These are phyloP conservation scores for Closterium sp. DNA, from an alignment of 139 green algal species.

Conservation along the genomic window DNA sequence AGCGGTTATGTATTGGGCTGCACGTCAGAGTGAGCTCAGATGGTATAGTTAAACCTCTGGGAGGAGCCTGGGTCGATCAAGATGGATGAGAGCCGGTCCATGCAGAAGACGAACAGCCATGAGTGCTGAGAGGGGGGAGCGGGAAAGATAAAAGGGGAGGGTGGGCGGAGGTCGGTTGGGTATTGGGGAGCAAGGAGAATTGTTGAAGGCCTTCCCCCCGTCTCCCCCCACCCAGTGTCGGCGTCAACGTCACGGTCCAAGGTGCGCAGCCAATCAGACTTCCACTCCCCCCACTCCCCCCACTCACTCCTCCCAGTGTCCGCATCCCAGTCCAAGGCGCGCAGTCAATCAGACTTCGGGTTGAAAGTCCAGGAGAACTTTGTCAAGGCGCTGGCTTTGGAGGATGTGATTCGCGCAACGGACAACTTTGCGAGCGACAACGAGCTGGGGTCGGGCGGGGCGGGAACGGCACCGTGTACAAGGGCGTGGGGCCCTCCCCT, in stretches of 20 bases:
- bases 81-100: background rate
- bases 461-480: slow-evolving; percentile 12
- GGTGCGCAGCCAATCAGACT: no score
- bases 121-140: background rate
- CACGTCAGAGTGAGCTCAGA: background rate
- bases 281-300: no score
- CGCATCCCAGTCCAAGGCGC: no score
- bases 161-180: no score
- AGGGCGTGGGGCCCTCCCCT: background rate
- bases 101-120: background rate
- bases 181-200: no score
- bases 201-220: no score
- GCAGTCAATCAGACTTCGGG: background rate
- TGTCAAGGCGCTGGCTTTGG: background rate
- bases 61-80: background rate
- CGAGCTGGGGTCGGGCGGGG: slow-evolving; percentile 8
- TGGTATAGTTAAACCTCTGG: background rate
- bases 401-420: background rate
- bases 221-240: no score
- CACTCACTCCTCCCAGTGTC: no score
- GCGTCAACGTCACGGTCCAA: no score
- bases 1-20: background rate
- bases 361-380: background rate
- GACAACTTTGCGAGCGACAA: slow-evolving; percentile 13
- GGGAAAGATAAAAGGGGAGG: no score